phyloP scores from a whole-genome alignment of 2,329 filamentous ascomycete genomes.

The Bipolaris cookei region DNA sequence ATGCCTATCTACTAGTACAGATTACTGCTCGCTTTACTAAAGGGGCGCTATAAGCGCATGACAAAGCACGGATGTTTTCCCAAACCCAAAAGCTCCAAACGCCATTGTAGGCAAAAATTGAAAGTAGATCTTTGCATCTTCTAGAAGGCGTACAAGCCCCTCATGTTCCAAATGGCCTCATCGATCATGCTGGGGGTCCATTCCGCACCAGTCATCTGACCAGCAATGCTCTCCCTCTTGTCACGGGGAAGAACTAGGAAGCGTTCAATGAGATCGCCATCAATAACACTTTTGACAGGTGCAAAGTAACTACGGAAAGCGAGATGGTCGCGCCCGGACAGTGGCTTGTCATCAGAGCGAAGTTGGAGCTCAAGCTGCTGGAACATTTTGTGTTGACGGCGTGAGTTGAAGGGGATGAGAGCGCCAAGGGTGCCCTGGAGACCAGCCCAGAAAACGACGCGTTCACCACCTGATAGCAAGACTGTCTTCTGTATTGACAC shows the following conservation, averaged over 20 bases:
- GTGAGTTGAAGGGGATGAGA: conserved; percentile 86
- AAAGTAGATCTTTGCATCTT: not conserved
- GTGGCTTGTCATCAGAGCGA: conserved; percentile 75
- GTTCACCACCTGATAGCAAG: conserved; percentile 87
- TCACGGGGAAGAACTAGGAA: conserved; percentile 84
- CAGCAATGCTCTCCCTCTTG: conserved; percentile 94
- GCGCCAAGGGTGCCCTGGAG: conserved; percentile 94
- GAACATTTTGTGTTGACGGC: conserved; percentile 98
- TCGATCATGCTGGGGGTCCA: conserved; percentile 82
- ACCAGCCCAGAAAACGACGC: conserved; percentile 91
- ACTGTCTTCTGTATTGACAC: conserved; percentile 88
- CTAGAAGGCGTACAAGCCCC: conserved; percentile 44
- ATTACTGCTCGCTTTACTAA: conserved; percentile 3
- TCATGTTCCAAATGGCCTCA: conserved; percentile 73
- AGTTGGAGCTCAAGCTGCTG: conserved; percentile 90
- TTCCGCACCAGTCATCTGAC: conserved; percentile 80
- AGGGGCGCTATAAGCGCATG: conserved; percentile 1
- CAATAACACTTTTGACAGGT: conserved; percentile 94
- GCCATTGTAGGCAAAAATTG: not conserved
- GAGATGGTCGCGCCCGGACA: conserved; percentile 91
- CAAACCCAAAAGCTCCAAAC: conserved; percentile 11
- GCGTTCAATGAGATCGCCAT: conserved; percentile 94
- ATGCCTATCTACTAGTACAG: conserved; percentile 17
- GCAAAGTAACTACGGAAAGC: conserved; percentile 96
- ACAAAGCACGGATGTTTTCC: conserved; percentile 1